phyloP scores from a whole-genome alignment of 2,329 filamentous ascomycete species.

The Magnaporthiopsis poae region DNA sequence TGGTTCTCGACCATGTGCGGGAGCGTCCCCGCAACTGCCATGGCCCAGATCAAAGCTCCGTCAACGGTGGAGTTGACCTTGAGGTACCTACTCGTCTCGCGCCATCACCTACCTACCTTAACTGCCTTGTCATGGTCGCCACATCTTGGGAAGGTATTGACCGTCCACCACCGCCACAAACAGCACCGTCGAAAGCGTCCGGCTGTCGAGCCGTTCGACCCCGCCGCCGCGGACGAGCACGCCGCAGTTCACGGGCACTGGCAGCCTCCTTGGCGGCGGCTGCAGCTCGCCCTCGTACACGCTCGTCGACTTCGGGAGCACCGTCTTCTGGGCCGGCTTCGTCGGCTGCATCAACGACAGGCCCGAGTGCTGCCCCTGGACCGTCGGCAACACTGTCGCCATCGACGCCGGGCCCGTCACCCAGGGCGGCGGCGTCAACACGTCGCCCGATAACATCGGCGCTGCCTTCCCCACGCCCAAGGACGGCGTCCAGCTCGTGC shows the following conservation, averaged over 20 bases:
- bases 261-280: conserved; percentile 15
- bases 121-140: background rate
- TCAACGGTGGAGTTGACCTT: conserved; percentile 10
- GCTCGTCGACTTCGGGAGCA: conserved; percentile 18
- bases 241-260: conserved; percentile 15
- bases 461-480: conserved; percentile 15
- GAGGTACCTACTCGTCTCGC: background rate
- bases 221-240: conserved; percentile 8
- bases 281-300: conserved; percentile 19
- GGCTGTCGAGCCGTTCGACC: background rate
- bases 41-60: conserved; percentile 13
- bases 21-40: conserved; percentile 12
- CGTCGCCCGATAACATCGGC: background rate
- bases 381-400: conserved; percentile 12
- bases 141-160: background rate
- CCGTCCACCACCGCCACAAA: conserved; percentile 3
- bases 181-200: background rate
- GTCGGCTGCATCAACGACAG: conserved; percentile 18
- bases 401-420: background rate
- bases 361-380: conserved; percentile 21
- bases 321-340: conserved; percentile 19
- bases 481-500: conserved; percentile 8
- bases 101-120: background rate
- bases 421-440: background rate
- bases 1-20: conserved; percentile 15